Evolutionary conservation across 805 yeast genomes (phyloP).

Genomic region (Spencermartinsiella europaea): DNA sequence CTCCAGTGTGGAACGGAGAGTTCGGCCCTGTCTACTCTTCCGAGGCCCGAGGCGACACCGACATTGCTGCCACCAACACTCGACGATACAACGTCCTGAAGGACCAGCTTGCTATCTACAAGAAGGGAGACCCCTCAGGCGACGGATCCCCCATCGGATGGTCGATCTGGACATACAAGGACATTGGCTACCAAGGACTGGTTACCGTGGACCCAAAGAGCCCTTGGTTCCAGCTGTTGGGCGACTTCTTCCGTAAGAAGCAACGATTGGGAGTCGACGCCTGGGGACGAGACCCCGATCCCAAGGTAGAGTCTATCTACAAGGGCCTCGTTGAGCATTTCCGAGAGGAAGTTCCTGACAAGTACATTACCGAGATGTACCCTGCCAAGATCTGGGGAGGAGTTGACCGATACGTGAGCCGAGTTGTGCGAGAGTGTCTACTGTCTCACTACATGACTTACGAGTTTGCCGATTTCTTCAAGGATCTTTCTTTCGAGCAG

Average conservation of each 20-base stretch:
- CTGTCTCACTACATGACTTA: constrained; percentile 40
- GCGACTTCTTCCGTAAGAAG: constrained; percentile 40
- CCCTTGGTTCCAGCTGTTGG: constrained; percentile 39
- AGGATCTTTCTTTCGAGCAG: constrained; percentile 39
- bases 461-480: constrained; percentile 43
- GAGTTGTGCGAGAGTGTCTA: constrained; percentile 40
- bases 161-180: constrained; percentile 52
- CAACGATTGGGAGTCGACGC: constrained; percentile 42
- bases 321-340: constrained; percentile 36
- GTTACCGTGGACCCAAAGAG: constrained; percentile 43
- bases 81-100: constrained; percentile 40
- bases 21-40: constrained; percentile 48
- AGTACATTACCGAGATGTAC: constrained; percentile 37
- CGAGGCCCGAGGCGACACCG: constrained; percentile 36
- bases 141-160: constrained; percentile 41
- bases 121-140: constrained; percentile 44
- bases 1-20: constrained; percentile 53
- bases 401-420: constrained; percentile 34
- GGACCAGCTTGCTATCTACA: constrained; percentile 43
- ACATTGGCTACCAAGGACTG: constrained; percentile 48
- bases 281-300: constrained; percentile 47
- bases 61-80: constrained; percentile 36
- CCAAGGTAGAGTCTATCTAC: constrained; percentile 36
- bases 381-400: constrained; percentile 37
- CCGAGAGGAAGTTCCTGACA: constrained; percentile 37